Conservation (phyloP, 2,329 filamentous ascomycete genomes). For the Dactylellina haptotyla region DNA sequence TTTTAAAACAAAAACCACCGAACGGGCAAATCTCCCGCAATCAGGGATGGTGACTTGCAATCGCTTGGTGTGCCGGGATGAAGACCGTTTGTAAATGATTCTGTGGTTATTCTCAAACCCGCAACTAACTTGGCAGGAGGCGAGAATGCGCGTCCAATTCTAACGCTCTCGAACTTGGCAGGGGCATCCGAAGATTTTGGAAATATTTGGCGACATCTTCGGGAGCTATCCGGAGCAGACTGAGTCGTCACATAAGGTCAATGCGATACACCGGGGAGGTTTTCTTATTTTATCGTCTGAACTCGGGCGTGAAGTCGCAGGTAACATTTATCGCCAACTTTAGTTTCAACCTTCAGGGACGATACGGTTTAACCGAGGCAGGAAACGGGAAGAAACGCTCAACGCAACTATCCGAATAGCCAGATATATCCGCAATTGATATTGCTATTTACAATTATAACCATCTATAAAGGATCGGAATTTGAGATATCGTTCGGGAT, state of each 20-base stretch:
- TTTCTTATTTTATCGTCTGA: not conserved
- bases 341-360: too few relatives aligned
- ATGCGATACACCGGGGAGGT: not conserved
- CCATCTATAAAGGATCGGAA: not conserved
- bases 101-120: conserved; percentile 2
- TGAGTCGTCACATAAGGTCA: conserved; percentile 5
- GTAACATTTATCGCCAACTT: too few relatives aligned
- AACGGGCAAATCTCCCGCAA: not conserved
- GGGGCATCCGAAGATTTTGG: not conserved
- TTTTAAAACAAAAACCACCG: not conserved
- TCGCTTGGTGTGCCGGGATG: not conserved
- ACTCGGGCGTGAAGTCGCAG: not conserved
- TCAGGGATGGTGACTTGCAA: not conserved
- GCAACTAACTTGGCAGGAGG: conserved; percentile 17
- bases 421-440: not conserved
- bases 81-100: not conserved
- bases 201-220: conserved; percentile 1
- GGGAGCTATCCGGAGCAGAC: not conserved
- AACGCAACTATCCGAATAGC: not conserved
- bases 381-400: not conserved
- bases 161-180: conserved; percentile 6
- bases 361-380: not conserved
- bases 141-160: not conserved
- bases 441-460: too few relatives aligned
- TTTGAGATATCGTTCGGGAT: not conserved